phyloP scores from a whole-genome alignment of 2,329 filamentous ascomycete genomes.

The Fusarium sp. region DNA sequence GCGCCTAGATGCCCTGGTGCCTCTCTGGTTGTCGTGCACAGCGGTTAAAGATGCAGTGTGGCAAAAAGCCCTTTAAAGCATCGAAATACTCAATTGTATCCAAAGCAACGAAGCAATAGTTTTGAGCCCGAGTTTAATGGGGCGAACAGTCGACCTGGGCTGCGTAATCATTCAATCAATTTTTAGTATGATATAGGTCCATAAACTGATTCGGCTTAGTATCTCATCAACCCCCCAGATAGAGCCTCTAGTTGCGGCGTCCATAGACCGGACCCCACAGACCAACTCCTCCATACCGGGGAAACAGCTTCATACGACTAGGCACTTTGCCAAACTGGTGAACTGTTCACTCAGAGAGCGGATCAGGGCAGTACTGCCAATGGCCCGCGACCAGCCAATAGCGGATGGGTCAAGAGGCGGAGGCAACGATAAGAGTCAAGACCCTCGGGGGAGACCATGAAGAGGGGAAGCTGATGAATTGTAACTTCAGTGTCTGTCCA shows the following conservation, averaged over 20 bases:
- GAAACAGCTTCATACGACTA: constrained; percentile 21
- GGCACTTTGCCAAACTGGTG: background rate
- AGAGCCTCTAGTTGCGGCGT: constrained; percentile 5
- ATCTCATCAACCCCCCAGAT: constrained; percentile 10
- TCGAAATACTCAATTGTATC: background rate
- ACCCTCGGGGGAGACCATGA: background rate
- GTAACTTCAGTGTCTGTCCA: background rate
- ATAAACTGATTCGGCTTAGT: constrained; percentile 33
- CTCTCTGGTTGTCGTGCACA: constrained; percentile 1
- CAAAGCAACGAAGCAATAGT: background rate
- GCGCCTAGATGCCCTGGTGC: background rate
- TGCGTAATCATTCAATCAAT: background rate
- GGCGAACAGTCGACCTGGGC: background rate
- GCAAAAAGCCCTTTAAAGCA: background rate
- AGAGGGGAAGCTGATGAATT: constrained; percentile 7
- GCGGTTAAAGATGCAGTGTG: constrained; percentile 22
- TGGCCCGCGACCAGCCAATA: constrained; percentile 5
- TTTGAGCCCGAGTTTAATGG: background rate
- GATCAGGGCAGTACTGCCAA: background rate
- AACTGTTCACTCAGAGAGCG: background rate
- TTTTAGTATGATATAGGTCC: background rate
- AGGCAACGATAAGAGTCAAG: constrained; percentile 8
- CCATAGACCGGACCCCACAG: constrained; percentile 35
- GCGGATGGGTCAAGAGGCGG: background rate
- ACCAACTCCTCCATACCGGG: constrained; percentile 14